Base-by-base conservation (phyloP, 225 moss, liverwort and hornwort species). In the Neckera pumila region DNA sequence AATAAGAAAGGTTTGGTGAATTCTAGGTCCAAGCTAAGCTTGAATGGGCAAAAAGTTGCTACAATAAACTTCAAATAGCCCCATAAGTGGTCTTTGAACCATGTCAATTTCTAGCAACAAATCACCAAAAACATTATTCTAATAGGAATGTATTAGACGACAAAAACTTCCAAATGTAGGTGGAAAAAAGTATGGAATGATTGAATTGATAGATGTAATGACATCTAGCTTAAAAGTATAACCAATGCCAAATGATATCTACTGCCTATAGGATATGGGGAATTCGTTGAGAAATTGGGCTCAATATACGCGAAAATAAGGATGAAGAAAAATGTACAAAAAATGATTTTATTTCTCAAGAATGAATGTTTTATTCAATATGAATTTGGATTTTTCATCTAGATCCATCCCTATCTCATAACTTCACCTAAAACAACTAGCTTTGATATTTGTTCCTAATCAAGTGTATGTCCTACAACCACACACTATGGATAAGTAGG, bases 231-330 rank as follows among this genome's bases (percentile, higher is more conserved):
- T 43, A 17, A 10, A 17, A 10, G 0, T 28, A 43, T 45, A n/a
- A n/a, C n/a, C n/a, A n/a, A n/a, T n/a, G n/a, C n/a, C n/a, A n/a
- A n/a, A n/a, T n/a, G n/a, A n/a, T n/a, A n/a, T n/a, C n/a, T 43
- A 10, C 2, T 10, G 0, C 10, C 1, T 43, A 2, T 17, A 72
- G 28, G 4, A 45, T 43, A 43, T 28, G 2, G 5, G 2, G 6
- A 74, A 73, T 73, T 45, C 1, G 0, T 6, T 30, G 3, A 45
- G 7, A 45, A 73, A 17, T 30, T 47, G 10, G 47, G 1, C 11
- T 11, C 18, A 11, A 11, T 45, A 7, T 28, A 1, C 18, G 11
- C 7, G 2, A 47, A 30, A 18, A 11, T 18, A 11, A 47, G 0
- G 45, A 30, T 17, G 45, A 7, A 0, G 7, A 73, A 73, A 47